Percentiles rank a stretch among this genome's conserved stretches.
These are phyloP conservation scores for Raphanus hybrid DNA, from an alignment of 441 rosid genomes.

Conservation along the genomic window DNA sequence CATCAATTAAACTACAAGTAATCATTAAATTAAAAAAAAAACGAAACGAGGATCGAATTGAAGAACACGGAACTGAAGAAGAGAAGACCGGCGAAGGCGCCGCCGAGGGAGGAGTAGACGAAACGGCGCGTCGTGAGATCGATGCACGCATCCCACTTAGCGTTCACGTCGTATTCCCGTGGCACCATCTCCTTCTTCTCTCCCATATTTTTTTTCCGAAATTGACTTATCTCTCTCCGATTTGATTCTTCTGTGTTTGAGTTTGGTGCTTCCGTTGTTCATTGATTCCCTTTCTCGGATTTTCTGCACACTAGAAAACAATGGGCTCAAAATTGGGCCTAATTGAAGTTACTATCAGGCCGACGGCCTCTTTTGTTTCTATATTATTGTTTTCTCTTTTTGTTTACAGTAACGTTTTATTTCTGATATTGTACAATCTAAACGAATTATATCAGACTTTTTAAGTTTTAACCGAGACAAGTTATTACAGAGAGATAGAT, in stretches of 20 bases:
- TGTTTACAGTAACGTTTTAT: too few relatives aligned
- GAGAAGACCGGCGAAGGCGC: slow-evolving; percentile 80
- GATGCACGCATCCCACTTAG: slow-evolving; percentile 89
- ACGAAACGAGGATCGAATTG: neutral
- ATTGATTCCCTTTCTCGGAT: neutral
- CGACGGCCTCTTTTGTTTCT: neutral
- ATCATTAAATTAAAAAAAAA: too few relatives aligned
- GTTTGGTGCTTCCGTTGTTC: neutral
- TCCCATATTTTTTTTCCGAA: slow-evolving; percentile 35
- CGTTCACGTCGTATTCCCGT: slow-evolving; percentile 61
- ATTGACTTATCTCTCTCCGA: neutral
- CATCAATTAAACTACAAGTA: too few relatives aligned
- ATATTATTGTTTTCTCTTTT: too few relatives aligned
- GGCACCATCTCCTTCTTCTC: slow-evolving; percentile 49
- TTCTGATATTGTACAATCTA: neutral
- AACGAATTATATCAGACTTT: neutral
- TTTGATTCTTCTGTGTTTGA: neutral
- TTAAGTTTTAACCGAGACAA: too few relatives aligned
- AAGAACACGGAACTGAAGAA: slow-evolving; percentile 63
- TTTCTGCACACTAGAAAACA: neutral
- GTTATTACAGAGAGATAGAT: too few relatives aligned
- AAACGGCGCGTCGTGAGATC: slow-evolving; percentile 81
- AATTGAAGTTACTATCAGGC: neutral
- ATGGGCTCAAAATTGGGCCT: slow-evolving; percentile 20
- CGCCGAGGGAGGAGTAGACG: slow-evolving; percentile 75